phyloP scores from a whole-genome alignment of 208 protist genomes.

The Leishmania guyanensis region DNA sequence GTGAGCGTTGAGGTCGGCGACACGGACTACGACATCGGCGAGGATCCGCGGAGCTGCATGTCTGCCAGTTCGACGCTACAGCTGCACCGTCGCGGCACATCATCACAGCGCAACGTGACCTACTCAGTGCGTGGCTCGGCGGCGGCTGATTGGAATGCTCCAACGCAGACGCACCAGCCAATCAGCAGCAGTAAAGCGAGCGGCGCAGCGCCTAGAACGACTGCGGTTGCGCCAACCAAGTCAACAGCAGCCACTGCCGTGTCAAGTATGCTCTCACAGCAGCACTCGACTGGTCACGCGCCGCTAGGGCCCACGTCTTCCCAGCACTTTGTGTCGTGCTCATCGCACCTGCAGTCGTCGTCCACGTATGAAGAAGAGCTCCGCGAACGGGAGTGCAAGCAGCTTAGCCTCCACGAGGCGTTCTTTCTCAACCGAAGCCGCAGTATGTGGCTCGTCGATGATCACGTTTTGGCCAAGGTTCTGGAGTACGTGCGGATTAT shows the following conservation, averaged over 20 bases:
- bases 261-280: neutral
- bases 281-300: slow-evolving; percentile 16
- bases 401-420: slow-evolving; percentile 67
- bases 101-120: neutral
- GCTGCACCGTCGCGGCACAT: slow-evolving; percentile 6
- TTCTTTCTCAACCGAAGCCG: slow-evolving; percentile 60
- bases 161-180: neutral
- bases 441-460: slow-evolving; percentile 69
- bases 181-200: neutral
- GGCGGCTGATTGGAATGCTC: neutral
- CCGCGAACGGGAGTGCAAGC: slow-evolving; percentile 26
- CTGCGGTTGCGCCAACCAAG: neutral
- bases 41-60: slow-evolving; percentile 11
- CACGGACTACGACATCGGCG: slow-evolving; percentile 4
- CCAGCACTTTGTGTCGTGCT: neutral
- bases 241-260: neutral
- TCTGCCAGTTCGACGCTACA: slow-evolving; percentile 6
- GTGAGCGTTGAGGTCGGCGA: slow-evolving; percentile 12
- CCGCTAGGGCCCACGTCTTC: slow-evolving; percentile 3
- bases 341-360: neutral
- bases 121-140: neutral
- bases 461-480: slow-evolving; percentile 69
- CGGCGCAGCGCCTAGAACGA: neutral
- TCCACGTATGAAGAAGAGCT: slow-evolving; percentile 18
- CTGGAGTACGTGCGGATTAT: slow-evolving; percentile 77